Evolutionary conservation across 371 early-diverging fungal species (phyloP).

Genomic region (Synchytrium microbalum): DNA sequence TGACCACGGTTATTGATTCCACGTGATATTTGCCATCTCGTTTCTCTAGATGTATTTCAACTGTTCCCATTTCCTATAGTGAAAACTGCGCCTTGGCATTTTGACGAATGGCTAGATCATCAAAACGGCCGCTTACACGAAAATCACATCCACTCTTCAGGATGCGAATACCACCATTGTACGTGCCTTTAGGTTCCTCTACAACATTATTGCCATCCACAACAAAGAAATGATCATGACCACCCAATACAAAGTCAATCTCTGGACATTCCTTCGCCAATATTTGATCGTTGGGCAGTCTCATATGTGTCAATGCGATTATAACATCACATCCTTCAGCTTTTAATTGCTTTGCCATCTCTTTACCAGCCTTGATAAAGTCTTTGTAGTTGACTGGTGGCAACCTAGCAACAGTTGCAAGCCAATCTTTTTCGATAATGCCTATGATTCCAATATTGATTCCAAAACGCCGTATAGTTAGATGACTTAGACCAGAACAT

Average conservation of each 20-base stretch:
- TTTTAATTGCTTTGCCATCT: constrained; percentile 18
- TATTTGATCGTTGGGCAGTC: constrained; percentile 50
- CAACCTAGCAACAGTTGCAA: constrained; percentile 50
- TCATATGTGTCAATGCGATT: constrained; percentile 58
- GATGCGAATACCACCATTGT: constrained; percentile 23
- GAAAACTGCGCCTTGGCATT: too few relatives aligned
- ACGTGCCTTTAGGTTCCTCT: not conserved
- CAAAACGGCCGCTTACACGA: too few relatives aligned
- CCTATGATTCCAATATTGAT: constrained; percentile 52
- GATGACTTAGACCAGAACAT: constrained; percentile 22
- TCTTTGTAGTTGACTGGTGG: constrained; percentile 49
- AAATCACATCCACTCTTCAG: constrained; percentile 61
- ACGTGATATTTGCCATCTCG: too few relatives aligned
- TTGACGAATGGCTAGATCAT: too few relatives aligned
- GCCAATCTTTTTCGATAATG: constrained; percentile 57
- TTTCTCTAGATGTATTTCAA: too few relatives aligned
- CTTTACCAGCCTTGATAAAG: constrained; percentile 35
- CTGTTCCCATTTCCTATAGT: too few relatives aligned
- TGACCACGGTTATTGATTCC: too few relatives aligned
- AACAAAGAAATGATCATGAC: constrained; percentile 58
- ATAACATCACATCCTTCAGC: constrained; percentile 35
- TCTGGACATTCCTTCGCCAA: constrained; percentile 40
- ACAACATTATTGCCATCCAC: constrained; percentile 18
- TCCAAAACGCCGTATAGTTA: constrained; percentile 32
- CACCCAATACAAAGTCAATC: constrained; percentile 54